phyloP scores from a whole-genome alignment of 2,329 filamentous ascomycete genomes.

The Massarina eburnea region DNA sequence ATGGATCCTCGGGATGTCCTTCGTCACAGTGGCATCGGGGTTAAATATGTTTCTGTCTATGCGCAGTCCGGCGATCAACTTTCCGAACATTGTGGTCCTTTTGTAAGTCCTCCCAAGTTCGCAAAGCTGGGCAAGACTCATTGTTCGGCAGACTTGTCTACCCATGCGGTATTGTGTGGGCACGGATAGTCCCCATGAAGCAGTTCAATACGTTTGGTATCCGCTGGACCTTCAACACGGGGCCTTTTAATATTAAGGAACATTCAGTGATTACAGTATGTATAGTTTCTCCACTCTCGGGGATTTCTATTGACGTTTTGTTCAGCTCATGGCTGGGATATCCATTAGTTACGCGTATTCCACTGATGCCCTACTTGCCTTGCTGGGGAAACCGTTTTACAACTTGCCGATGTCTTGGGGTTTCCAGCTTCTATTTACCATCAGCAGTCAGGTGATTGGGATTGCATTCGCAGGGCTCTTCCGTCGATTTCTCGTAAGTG shows the following conservation, averaged over 20 bases:
- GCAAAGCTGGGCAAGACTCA: neutral
- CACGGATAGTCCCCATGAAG: constrained; percentile 54
- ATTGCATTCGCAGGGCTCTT: constrained; percentile 27
- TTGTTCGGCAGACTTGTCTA: constrained; percentile 51
- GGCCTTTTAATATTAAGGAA: constrained; percentile 71
- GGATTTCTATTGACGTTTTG: neutral
- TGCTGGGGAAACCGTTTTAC: constrained; percentile 59
- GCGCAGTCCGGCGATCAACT: constrained; percentile 62
- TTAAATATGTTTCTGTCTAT: constrained; percentile 65
- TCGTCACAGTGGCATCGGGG: constrained; percentile 47
- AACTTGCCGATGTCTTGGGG: constrained; percentile 67
- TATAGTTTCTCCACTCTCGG: neutral
- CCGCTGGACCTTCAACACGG: constrained; percentile 63
- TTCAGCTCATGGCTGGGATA: constrained; percentile 58
- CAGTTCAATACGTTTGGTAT: constrained; percentile 56
- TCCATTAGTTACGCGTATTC: constrained; percentile 67
- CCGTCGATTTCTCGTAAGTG: constrained; percentile 24
- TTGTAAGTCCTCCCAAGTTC: constrained; percentile 41
- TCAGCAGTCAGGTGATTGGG: constrained; percentile 60
- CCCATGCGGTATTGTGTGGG: constrained; percentile 65
- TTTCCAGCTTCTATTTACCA: constrained; percentile 66
- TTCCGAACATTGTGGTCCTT: constrained; percentile 64
- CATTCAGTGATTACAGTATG: constrained; percentile 60
- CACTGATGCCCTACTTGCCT: constrained; percentile 72
- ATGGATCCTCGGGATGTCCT: constrained; percentile 50